Conservation (phyloP, 2,329 filamentous ascomycete genomes). For the Thielaviopsis musarum region DNA sequence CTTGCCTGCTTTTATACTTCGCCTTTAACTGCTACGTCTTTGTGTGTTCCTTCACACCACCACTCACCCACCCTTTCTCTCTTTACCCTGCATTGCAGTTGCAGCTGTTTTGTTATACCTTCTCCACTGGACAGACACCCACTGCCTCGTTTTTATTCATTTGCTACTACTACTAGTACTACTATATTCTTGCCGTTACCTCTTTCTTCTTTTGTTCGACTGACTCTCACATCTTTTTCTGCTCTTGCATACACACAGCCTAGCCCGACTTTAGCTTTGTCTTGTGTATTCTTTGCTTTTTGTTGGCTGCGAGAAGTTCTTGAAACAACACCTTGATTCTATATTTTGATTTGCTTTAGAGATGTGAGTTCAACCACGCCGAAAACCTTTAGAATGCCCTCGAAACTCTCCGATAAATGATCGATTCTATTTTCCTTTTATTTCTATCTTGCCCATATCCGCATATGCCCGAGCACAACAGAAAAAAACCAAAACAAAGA, state of each 20-base stretch:
- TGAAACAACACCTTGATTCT: not conserved
- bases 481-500: not conserved
- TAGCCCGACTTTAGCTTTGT: not conserved
- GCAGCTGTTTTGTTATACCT: not conserved
- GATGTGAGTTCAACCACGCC: not conserved
- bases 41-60: not conserved
- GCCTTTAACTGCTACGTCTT: not conserved
- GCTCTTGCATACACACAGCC: not conserved
- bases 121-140: not conserved
- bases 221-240: not conserved
- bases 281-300: not conserved
- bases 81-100: constrained; percentile 10
- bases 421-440: not conserved
- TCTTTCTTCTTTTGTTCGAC: not conserved
- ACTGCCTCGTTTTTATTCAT: not conserved
- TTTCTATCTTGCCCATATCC: not conserved
- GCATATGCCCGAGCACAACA: not conserved
- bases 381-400: not conserved
- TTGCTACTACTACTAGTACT: too few relatives aligned
- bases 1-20: constrained; percentile 2
- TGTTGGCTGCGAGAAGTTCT: not conserved
- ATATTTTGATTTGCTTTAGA: not conserved
- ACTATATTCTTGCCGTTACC: not conserved
- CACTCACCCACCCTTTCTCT: not conserved
- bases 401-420: not conserved